Evolutionary conservation across 2,329 filamentous ascomycete species (phyloP).

Genomic region (Simplicillium sp.): DNA sequence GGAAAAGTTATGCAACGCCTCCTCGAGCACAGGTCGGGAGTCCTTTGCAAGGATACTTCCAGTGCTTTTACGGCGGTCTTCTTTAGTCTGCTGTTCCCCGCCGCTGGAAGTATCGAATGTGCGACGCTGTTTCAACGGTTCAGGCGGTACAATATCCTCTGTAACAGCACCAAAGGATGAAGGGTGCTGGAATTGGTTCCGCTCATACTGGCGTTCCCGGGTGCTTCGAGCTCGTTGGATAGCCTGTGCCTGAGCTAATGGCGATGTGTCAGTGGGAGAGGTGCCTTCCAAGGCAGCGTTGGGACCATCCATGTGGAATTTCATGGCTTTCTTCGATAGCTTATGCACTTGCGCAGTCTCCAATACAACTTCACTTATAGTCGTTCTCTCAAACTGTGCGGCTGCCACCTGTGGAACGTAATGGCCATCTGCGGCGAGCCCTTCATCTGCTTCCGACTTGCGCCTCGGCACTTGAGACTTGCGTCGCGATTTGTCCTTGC

Average conservation of each 20-base stretch:
- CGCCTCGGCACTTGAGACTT: no score
- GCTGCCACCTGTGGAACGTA: constrained; percentile 47
- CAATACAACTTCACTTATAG: constrained; percentile 32
- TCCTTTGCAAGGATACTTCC: constrained; percentile 19
- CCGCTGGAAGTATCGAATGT: constrained; percentile 1
- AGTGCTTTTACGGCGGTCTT: constrained; percentile 25
- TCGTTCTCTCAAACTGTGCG: constrained; percentile 43
- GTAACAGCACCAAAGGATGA: constrained; percentile 13
- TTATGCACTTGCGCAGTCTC: constrained; percentile 29
- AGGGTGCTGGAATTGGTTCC: constrained; percentile 34
- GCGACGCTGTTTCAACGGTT: not conserved
- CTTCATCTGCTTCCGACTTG: not conserved
- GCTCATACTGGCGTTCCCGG: constrained; percentile 25
- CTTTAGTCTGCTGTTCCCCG: constrained; percentile 9
- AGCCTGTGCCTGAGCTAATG: constrained; percentile 22
- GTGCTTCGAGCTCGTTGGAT: constrained; percentile 28
- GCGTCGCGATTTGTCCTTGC: no score
- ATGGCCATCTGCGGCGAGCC: constrained; percentile 3
- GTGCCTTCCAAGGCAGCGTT: constrained; percentile 10
- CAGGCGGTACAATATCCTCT: constrained; percentile 19
- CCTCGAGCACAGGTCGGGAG: constrained; percentile 4
- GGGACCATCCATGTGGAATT: constrained; percentile 25
- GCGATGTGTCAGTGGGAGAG: constrained; percentile 15
- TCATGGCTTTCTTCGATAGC: constrained; percentile 31
- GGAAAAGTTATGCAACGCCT: constrained; percentile 1